Base-by-base conservation (phyloP, 306 rosid species). In the Dalbergia oliveri region DNA sequence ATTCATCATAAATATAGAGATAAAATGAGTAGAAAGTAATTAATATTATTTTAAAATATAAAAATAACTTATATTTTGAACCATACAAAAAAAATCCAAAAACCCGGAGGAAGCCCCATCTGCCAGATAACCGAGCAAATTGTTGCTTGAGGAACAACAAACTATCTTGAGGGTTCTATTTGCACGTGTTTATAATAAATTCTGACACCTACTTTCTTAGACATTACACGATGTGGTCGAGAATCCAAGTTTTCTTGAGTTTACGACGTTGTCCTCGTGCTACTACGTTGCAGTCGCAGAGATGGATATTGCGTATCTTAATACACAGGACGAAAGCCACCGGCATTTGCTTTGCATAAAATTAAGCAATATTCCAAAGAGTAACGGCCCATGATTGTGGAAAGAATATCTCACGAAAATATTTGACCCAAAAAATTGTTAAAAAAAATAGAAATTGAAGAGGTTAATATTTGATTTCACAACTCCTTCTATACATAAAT, bases 401-500 rank as follows among this genome's bases (percentile, higher is more conserved):
- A 34, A 15, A 62, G 34, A 50, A 2, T 50, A 5, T 34, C 41
- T 21, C 10, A n/a, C 75, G 34, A 57, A 56, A 51, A 56, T 41
- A 77, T n/a, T 66, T 63, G 51, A 57, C 26, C 9, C 9, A 6
- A 54, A n/a, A 57, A 13, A 54, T 5, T 11, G 3, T 4, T 16
- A 5, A 18, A 51, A 51, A 12, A 78, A 44, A 11, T 58, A 58
- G 54, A 59, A 70, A 34, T 47, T 44, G 57, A 59, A 58, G 3
- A 61, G 39, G 62, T 11, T 68, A 54, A 18, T 23, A 56, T 37
- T 45, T 54, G 50, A 23, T 60, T 80, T 66, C 10, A 47, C 59
- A 44, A 56, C 60, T 21, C 26, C 63, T 18, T 41, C 50, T 68
- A 67, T 11, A 65, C 80, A 59, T 12, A 72, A 63, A 67, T 73